Evolutionary conservation across 495 filamentous ascomycete species (phyloP).

Genomic region (Usnea hakonensis): DNA sequence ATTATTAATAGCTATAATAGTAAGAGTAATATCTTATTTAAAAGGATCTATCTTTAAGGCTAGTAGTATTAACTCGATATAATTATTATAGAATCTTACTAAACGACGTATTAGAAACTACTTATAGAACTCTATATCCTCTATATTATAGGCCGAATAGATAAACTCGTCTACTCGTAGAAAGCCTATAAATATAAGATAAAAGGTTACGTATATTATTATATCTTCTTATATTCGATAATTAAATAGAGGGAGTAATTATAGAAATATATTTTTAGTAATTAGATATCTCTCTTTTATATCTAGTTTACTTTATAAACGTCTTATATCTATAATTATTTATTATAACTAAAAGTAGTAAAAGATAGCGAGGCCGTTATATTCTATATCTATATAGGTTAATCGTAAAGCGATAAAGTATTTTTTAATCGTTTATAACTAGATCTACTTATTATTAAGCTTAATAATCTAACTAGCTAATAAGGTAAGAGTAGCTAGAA

Average conservation of each 20-base stretch:
- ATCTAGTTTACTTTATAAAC: not conserved
- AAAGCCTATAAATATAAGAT: not conserved
- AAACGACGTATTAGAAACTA: not conserved
- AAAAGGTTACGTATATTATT: not conserved
- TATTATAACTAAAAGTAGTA: not conserved
- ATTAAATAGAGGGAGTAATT: not conserved
- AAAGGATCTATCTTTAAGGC: not conserved
- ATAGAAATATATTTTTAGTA: not conserved
- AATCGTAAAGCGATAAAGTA: not conserved
- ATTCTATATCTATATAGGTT: not conserved
- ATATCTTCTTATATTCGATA: not conserved
- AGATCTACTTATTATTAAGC: too few species aligned
- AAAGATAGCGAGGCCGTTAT: not conserved
- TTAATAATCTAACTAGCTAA: not conserved
- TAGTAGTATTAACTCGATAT: not conserved
- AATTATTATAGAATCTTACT: not conserved
- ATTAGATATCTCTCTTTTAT: not conserved
- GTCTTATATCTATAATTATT: not conserved
- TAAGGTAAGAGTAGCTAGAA: too few species aligned
- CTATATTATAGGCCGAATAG: not conserved
- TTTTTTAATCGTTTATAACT: too few species aligned
- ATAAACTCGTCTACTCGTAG: not conserved
- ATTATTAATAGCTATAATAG: not conserved
- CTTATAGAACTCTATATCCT: not conserved
- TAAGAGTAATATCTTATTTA: not conserved